These are phyloP conservation scores for Echinosophora koreensis DNA, from an alignment of 306 rosid species.

Conservation along the genomic window DNA sequence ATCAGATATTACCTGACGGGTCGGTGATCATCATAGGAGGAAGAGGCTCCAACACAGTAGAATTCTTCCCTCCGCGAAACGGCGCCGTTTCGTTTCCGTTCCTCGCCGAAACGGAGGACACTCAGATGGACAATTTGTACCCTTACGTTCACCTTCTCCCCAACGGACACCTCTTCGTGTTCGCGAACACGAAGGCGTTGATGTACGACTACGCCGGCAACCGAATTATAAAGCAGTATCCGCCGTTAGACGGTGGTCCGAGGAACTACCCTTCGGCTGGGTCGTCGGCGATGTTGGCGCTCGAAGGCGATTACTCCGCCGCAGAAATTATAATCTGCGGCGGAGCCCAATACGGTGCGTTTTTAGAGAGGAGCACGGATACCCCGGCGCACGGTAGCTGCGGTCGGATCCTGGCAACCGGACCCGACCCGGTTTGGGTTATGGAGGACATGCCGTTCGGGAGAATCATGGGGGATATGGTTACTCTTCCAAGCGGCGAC, in stretches of 20 bases:
- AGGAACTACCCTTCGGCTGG: conserved; percentile 95
- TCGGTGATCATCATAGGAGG: conserved; percentile 80
- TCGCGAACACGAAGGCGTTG: conserved; percentile 77
- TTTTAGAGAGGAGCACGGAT: conserved; percentile 55
- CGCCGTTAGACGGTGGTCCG: conserved; percentile 83
- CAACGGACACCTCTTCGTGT: conserved; percentile 76
- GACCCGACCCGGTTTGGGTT: conserved; percentile 67
- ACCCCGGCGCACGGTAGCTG: conserved; percentile 83
- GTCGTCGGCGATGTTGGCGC: conserved; percentile 77
- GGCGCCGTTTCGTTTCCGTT: conserved; percentile 75
- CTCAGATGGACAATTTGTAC: conserved; percentile 83
- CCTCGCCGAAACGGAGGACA: conserved; percentile 69
- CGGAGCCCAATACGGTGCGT: conserved; percentile 88
- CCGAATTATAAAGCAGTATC: conserved; percentile 52
- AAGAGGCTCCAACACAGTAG: conserved; percentile 70
- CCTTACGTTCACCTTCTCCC: conserved; percentile 93
- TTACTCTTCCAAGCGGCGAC: conserved; percentile 77
- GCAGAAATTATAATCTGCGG: conserved; percentile 81
- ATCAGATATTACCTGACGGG: conserved; percentile 83
- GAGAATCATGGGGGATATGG: conserved; percentile 96
- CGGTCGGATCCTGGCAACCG: conserved; percentile 69
- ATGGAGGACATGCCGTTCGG: conserved; percentile 88
- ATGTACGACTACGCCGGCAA: conserved; percentile 56
- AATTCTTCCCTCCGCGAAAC: conserved; percentile 68
- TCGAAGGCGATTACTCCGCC: conserved; percentile 57